These are phyloP conservation scores for Aureobasidium namibiae DNA, from an alignment of 2,329 filamentous ascomycete species.

Conservation along the genomic window DNA sequence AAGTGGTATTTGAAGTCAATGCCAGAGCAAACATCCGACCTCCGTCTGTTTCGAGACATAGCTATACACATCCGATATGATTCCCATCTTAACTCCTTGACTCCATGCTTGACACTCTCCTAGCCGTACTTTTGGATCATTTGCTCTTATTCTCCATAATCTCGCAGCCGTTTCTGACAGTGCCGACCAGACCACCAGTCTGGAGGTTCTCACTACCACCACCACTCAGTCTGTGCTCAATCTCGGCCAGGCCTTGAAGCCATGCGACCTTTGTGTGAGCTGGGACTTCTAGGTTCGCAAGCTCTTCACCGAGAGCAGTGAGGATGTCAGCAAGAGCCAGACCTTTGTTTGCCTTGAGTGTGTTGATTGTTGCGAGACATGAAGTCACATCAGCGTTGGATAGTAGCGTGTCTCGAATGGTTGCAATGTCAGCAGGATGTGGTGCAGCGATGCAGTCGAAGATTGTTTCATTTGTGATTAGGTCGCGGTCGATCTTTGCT, in stretches of 20 bases:
- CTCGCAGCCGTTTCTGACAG: constrained; percentile 79
- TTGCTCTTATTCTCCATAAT: constrained; percentile 39
- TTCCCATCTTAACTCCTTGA: not conserved
- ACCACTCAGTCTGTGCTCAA: constrained; percentile 83
- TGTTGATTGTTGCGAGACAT: constrained; percentile 79
- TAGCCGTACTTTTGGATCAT: not conserved
- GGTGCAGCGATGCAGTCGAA: constrained; percentile 97
- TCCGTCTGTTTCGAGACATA: not conserved
- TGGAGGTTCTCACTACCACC: constrained; percentile 83
- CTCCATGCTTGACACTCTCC: constrained; percentile 2
- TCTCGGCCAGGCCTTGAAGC: constrained; percentile 83
- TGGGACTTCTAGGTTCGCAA: constrained; percentile 74
- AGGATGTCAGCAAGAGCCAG: constrained; percentile 91
- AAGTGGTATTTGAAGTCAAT: not conserved
- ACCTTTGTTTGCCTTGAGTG: constrained; percentile 76
- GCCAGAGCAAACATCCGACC: not conserved
- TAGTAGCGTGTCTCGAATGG: constrained; percentile 76
- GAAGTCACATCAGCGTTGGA: constrained; percentile 80
- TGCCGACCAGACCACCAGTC: constrained; percentile 85
- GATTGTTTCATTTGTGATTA: constrained; percentile 85
- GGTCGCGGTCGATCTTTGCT: constrained; percentile 64
- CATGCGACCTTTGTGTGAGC: constrained; percentile 82
- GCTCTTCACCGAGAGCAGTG: constrained; percentile 73
- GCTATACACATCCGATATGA: constrained; percentile 1
- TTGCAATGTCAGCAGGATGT: constrained; percentile 76